Evolutionary conservation across 1,139 yeast genomes (phyloP).

Genomic region (Saccharomyces uvarum): DNA sequence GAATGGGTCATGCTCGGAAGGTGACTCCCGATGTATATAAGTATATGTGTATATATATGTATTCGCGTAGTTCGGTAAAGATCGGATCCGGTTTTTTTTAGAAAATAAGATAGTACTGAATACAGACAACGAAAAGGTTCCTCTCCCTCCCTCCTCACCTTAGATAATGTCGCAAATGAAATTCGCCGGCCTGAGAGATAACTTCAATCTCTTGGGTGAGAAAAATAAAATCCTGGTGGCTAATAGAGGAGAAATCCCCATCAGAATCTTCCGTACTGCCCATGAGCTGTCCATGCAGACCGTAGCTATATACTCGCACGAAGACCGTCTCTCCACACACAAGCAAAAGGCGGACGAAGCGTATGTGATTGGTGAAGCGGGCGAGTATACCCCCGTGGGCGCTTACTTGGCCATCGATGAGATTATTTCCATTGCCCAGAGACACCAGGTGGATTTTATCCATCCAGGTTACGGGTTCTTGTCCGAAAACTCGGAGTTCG

Average conservation of each 20-base stretch:
- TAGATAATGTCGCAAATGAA: slow-evolving; percentile 7
- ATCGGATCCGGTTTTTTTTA: not conserved
- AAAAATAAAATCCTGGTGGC: slow-evolving; percentile 75
- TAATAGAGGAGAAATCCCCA: slow-evolving; percentile 88
- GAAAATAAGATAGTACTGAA: not conserved
- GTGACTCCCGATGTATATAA: not conserved
- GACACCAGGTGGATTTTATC: slow-evolving; percentile 85
- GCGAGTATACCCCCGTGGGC: slow-evolving; percentile 88
- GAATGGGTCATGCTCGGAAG: not conserved
- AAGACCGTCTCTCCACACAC: slow-evolving; percentile 90
- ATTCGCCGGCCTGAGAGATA: slow-evolving; percentile 39
- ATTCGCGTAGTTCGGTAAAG: not conserved
- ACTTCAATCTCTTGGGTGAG: slow-evolving; percentile 37
- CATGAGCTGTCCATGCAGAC: slow-evolving; percentile 96
- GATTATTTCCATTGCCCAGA: slow-evolving; percentile 79
- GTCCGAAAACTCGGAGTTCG: slow-evolving; percentile 92
- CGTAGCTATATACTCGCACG: slow-evolving; percentile 92
- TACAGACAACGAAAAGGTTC: not conserved
- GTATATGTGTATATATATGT: not conserved
- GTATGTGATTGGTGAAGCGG: slow-evolving; percentile 80
- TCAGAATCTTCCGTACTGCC: slow-evolving; percentile 87
- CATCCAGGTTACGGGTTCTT: slow-evolving; percentile 97
- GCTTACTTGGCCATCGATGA: slow-evolving; percentile 94
- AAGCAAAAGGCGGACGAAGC: slow-evolving; percentile 86
- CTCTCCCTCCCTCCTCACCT: not conserved